These are phyloP conservation scores for Melanomma pulvis-pyrius DNA, from an alignment of 495 filamentous ascomycete genomes.

Conservation along the genomic window DNA sequence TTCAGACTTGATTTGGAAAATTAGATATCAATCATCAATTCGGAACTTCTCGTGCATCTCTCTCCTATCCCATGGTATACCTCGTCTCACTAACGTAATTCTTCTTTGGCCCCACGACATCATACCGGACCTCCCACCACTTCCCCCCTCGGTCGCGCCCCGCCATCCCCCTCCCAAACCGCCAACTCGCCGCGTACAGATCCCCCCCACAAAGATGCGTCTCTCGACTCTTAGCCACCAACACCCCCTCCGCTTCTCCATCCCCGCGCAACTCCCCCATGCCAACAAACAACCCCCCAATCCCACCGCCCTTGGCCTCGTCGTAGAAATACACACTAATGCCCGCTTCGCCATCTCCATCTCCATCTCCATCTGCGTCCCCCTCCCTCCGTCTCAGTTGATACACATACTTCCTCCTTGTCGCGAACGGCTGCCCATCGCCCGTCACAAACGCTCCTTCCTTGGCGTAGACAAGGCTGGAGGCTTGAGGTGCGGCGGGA, in stretches of 20 bases:
- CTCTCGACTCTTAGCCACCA: slow-evolving; percentile 12
- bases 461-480: slow-evolving; percentile 24
- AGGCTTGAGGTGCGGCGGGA: not conserved
- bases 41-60: too few species aligned
- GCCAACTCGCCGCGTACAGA: slow-evolving; percentile 34
- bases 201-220: slow-evolving; percentile 34
- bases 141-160: not conserved
- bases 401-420: not conserved
- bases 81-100: slow-evolving; percentile 37
- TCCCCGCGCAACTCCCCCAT: slow-evolving; percentile 3
- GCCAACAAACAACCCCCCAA: slow-evolving; percentile 27
- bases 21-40: too few species aligned
- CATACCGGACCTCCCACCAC: slow-evolving; percentile 36
- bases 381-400: not conserved
- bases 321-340: slow-evolving; percentile 29
- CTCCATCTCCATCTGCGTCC: not conserved
- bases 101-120: slow-evolving; percentile 36
- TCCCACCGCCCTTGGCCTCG: not conserved
- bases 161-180: slow-evolving; percentile 26
- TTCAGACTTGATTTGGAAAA: too few species aligned
- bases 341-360: not conserved
- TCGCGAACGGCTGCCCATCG: slow-evolving; percentile 8
- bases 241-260: not conserved
- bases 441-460: slow-evolving; percentile 22
- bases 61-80: slow-evolving; percentile 11